A percentile compares a stretch with the other conserved stretches of the same genome.
phyloP scores from a whole-genome alignment of 805 yeast genomes.

The Cyberlindnera japonica region DNA sequence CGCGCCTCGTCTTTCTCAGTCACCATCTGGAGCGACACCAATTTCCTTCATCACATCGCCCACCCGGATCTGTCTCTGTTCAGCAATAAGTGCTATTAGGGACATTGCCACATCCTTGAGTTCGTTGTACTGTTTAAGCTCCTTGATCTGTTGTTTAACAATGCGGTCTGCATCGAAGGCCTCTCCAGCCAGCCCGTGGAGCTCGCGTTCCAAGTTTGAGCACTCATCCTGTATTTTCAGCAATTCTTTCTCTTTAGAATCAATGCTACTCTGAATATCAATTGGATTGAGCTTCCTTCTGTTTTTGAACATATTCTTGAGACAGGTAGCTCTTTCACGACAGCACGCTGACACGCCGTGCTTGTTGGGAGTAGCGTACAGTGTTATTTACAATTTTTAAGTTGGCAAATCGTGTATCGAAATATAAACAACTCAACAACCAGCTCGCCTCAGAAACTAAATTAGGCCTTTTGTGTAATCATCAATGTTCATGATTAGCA shows the following conservation, averaged over 20 bases:
- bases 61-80: conserved; percentile 46
- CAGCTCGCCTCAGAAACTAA: conserved; percentile 21
- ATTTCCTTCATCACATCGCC: conserved; percentile 51
- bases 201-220: conserved; percentile 8
- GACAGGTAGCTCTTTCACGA: not conserved
- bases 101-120: conserved; percentile 58
- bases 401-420: conserved; percentile 5
- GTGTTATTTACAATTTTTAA: too few species aligned
- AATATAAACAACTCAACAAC: not conserved
- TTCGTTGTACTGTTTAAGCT: conserved; percentile 57
- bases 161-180: conserved; percentile 40
- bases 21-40: conserved; percentile 31
- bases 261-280: conserved; percentile 11
- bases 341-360: too few species aligned
- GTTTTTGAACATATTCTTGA: conserved; percentile 9
- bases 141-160: conserved; percentile 47
- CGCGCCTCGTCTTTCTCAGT: not conserved
- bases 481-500: conserved; percentile 26
- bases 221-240: conserved; percentile 6
- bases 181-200: conserved; percentile 2
- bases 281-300: conserved; percentile 3
- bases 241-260: conserved; percentile 7
- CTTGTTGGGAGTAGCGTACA: too few species aligned
- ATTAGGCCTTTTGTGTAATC: conserved; percentile 21
- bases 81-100: conserved; percentile 56